Conservation (phyloP, 2,329 filamentous ascomycete genomes). For the Nemania serpens region DNA sequence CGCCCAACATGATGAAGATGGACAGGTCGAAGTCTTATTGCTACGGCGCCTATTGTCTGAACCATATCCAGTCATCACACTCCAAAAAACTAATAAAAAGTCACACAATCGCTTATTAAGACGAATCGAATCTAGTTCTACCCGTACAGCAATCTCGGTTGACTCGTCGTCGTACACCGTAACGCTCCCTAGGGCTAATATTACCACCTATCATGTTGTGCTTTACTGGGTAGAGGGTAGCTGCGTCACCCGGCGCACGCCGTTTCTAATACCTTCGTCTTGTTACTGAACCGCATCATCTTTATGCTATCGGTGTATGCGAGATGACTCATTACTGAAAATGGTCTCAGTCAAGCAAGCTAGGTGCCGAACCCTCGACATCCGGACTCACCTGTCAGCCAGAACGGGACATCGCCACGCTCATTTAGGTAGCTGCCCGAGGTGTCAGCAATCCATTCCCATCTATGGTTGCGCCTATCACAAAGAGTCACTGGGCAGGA, state of each 20-base stretch:
- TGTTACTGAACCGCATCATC: not conserved
- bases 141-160: constrained; percentile 24
- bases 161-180: constrained; percentile 18
- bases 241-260: no score
- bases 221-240: not conserved
- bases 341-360: not conserved
- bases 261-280: not conserved
- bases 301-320: not conserved
- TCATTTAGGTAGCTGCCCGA: no score
- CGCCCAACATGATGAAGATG: not conserved
- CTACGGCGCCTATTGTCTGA: not conserved
- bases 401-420: not conserved
- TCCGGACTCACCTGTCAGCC: constrained; percentile 6
- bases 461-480: not conserved
- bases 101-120: constrained; percentile 18
- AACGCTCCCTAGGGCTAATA: constrained; percentile 12
- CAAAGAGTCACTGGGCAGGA: not conserved
- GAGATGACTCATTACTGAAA: not conserved
- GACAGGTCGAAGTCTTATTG: not conserved
- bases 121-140: constrained; percentile 19
- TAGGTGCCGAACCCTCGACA: not conserved
- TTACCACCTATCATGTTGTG: not conserved
- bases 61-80: constrained; percentile 4
- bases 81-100: not conserved
- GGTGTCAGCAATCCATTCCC: not conserved